These are phyloP conservation scores for Pinus tabuliformis DNA, from an alignment of 75 land plant species.

Conservation along the genomic window DNA sequence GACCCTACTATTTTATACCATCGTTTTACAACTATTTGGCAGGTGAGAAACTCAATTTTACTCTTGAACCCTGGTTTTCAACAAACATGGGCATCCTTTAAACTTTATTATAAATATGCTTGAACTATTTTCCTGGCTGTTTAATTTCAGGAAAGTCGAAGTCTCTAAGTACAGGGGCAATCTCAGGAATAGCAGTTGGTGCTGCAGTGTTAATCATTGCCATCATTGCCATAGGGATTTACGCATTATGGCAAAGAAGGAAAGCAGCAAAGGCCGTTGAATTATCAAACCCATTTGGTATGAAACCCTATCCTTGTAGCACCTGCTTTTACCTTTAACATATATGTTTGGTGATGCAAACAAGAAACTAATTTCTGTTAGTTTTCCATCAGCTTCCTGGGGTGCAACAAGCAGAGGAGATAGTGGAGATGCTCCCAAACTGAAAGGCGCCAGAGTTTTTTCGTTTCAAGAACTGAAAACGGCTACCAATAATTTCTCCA, in stretches of 20 bases:
- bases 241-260: slow-evolving; percentile 30
- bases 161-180: background rate
- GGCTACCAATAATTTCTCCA: slow-evolving; percentile 66
- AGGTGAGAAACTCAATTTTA: background rate
- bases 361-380: background rate
- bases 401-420: slow-evolving; percentile 17
- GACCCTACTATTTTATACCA: slow-evolving; percentile 29
- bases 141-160: too few species aligned
- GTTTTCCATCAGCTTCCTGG: background rate
- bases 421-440: slow-evolving; percentile 67
- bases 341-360: background rate
- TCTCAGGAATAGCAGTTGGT: slow-evolving; percentile 25
- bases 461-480: slow-evolving; percentile 73
- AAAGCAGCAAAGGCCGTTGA: slow-evolving; percentile 31
- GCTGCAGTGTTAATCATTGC: slow-evolving; percentile 1
- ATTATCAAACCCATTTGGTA: slow-evolving; percentile 38
- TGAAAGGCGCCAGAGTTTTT: slow-evolving; percentile 85
- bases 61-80: background rate
- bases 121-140: too few species aligned
- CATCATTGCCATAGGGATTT: slow-evolving; percentile 12
- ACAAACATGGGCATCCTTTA: too few species aligned
- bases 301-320: too few species aligned
- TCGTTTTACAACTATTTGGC: slow-evolving; percentile 9
- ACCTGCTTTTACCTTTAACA: too few species aligned
- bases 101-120: too few species aligned